Evolutionary conservation across 768 basidiomycete genomes (phyloP), one percentile per base, ranked within the genome.

Genomic region (Leccinum subgranulosum): DNA sequence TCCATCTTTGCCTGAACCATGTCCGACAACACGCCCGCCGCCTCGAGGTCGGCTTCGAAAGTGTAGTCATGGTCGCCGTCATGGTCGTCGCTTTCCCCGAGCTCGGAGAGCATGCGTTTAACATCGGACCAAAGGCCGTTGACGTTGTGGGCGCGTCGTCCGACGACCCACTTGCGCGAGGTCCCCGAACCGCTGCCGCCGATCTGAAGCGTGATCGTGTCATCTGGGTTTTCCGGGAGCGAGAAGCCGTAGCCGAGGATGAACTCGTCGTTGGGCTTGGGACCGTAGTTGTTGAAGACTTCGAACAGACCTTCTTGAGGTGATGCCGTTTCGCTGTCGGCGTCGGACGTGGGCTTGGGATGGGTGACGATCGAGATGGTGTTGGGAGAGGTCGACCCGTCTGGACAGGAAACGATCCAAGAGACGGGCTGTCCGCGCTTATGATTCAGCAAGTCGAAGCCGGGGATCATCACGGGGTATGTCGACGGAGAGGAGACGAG

Each of bases 181-280:
- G 69, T 66, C 1, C 51, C 56, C 1, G 65, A 54, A 1, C 88
- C 85, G 15, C 45, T 14, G 1, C 88, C 86, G 14, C 88, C 88
- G 41, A 96, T 74, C 59, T 86, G 87, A 33, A 97, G 81, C 1
- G 89, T 77, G 63, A 95, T 88, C 1, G 88, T 90, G 66, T 97
- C 95, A 66, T 94, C 91, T 0, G 88, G 88, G 61, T 97, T 97
- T 28, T 84, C 60, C 2, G 81, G 75, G 4, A 95, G 69, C 0
- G 90, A 83, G 73, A 98, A 98, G 1, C 96, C 95, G 66, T 97
- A 98, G 6, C 91, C 93, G 4, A 98, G 80, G 48, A 98, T 84
- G 46, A 98, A 81, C 71, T 95, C 92, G 27, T 91, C 81, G 70
- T 96, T 95, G 0, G 92, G 85, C 69, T 97, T 97, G 0, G 86